phyloP scores from a whole-genome alignment of 805 yeast species.

The Saturnispora halmiae region DNA sequence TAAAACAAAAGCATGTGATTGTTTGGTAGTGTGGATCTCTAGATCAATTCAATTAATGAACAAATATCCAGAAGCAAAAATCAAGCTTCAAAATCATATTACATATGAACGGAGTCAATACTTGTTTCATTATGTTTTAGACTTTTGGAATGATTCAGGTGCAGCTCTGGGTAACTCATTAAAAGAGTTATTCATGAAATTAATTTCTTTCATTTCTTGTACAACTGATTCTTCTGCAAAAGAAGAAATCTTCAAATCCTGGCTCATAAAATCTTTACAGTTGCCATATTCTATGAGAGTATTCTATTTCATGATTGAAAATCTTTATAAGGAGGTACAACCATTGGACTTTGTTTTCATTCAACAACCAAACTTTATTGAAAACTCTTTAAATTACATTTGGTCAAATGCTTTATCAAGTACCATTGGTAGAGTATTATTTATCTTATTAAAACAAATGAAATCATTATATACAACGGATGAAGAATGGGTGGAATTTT shows the following conservation, averaged over 20 bases:
- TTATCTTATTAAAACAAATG: constrained; percentile 30
- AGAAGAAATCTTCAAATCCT: constrained; percentile 28
- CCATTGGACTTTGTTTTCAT: constrained; percentile 33
- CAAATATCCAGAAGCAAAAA: constrained; percentile 1
- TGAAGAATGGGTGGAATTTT: constrained; percentile 41
- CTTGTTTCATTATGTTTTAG: constrained; percentile 48
- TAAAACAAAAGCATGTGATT: constrained; percentile 44
- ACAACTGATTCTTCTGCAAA: constrained; percentile 9
- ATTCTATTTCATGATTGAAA: constrained; percentile 51
- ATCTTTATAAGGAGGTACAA: constrained; percentile 41
- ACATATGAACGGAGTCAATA: constrained; percentile 20
- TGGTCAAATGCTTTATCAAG: constrained; percentile 55
- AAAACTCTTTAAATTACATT: constrained; percentile 41
- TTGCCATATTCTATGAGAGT: constrained; percentile 48
- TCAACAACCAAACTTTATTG: constrained; percentile 38
- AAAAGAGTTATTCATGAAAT: constrained; percentile 48
- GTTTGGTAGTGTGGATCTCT: constrained; percentile 55
- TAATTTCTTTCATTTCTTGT: constrained; percentile 32
- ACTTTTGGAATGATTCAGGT: constrained; percentile 63
- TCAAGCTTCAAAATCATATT: constrained; percentile 10
- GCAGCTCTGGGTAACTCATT: constrained; percentile 65
- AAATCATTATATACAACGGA: constrained; percentile 19
- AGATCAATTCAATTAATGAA: constrained; percentile 38
- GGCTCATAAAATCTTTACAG: constrained; percentile 39
- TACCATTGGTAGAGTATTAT: constrained; percentile 51